phyloP scores from a whole-genome alignment of 2,329 filamentous ascomycete genomes.

The Fonsecaea erecta region DNA sequence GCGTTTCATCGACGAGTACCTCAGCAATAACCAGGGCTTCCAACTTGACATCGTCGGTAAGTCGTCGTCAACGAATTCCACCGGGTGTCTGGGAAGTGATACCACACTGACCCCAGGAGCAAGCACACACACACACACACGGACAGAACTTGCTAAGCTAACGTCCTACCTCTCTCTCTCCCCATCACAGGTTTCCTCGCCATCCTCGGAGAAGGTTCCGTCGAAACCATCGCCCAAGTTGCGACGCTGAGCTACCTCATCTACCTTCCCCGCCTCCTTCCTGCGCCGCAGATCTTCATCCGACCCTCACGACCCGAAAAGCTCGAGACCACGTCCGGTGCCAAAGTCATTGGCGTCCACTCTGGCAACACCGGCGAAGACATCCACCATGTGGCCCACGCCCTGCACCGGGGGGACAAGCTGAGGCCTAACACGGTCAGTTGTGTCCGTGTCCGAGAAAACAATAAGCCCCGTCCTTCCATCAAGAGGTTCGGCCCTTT shows the following conservation, averaged over 20 bases:
- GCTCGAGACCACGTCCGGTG: slow-evolving; percentile 47
- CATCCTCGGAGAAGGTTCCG: slow-evolving; percentile 57
- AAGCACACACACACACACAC: no score
- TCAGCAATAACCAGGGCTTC: slow-evolving; percentile 42
- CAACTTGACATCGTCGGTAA: slow-evolving; percentile 60
- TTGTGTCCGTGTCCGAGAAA: slow-evolving; percentile 47
- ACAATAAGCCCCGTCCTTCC: slow-evolving; percentile 44
- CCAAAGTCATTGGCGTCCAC: slow-evolving; percentile 51
- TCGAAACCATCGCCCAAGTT: slow-evolving; percentile 57
- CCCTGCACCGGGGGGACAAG: slow-evolving; percentile 43
- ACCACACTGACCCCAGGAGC: neutral
- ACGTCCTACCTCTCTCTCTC: no score
- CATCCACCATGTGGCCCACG: slow-evolving; percentile 56
- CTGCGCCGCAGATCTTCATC: slow-evolving; percentile 57
- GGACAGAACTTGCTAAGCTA: slow-evolving; percentile 7
- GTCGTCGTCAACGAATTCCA: slow-evolving; percentile 9
- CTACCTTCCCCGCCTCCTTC: slow-evolving; percentile 56
- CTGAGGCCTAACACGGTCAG: slow-evolving; percentile 48
- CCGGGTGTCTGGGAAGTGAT: no score
- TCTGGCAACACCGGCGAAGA: slow-evolving; percentile 54
- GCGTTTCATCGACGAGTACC: slow-evolving; percentile 29
- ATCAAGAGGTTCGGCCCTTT: slow-evolving; percentile 53
- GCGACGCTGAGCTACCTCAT: slow-evolving; percentile 56
- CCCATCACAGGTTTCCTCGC: slow-evolving; percentile 51
- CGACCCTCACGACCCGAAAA: slow-evolving; percentile 50